Conservation (phyloP, 1,284 basidiomycete species). For the Puccinia novopanici region DNA sequence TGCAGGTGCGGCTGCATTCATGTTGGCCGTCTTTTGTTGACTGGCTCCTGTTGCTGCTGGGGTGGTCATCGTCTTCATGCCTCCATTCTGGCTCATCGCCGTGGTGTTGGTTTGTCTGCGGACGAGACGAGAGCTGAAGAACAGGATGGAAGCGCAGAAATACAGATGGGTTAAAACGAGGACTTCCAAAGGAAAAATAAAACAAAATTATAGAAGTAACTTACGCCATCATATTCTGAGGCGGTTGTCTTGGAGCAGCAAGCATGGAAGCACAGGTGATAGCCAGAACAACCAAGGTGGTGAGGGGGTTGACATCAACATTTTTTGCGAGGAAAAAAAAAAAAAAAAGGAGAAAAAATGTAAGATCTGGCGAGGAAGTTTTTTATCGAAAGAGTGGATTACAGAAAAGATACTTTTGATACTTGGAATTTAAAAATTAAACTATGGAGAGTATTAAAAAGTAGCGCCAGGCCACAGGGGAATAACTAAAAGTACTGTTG, state of each 20-base stretch:
- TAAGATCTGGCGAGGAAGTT: background rate
- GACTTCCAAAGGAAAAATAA: too few relatives aligned
- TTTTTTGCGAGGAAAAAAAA: background rate
- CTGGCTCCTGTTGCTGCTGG: background rate
- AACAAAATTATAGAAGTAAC: too few relatives aligned
- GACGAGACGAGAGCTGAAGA: background rate
- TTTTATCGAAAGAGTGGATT: background rate
- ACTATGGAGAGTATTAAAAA: too few relatives aligned
- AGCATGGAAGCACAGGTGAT: background rate
- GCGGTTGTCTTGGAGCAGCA: background rate
- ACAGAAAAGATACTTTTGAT: too few relatives aligned
- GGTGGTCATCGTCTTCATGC: background rate
- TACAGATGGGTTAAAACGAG: too few relatives aligned
- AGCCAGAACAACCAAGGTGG: background rate
- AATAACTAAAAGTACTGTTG: too few relatives aligned
- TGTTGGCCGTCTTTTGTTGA: background rate
- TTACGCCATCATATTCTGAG: too few relatives aligned
- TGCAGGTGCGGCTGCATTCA: background rate
- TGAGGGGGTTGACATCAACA: constrained; percentile 9
- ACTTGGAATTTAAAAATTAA: too few relatives aligned
- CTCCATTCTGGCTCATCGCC: background rate
- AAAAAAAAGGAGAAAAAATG: background rate
- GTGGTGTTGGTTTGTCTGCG: background rate
- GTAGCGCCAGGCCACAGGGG: too few relatives aligned
- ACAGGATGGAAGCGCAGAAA: too few relatives aligned